Conservation (phyloP, 179 eudicot species). For the Sideroxylon spinosum region DNA sequence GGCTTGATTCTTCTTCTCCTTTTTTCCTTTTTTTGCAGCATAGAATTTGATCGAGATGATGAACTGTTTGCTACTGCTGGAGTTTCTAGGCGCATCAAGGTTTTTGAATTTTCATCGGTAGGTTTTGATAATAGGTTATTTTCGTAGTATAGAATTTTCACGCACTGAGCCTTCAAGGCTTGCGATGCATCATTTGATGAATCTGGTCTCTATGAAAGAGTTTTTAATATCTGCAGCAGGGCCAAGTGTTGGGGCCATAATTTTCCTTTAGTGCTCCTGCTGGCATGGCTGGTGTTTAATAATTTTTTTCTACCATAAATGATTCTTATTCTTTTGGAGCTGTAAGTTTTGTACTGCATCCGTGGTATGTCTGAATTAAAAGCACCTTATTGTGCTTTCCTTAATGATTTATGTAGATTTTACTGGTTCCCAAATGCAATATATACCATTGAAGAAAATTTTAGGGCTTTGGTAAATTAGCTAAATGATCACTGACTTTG, state of each 20-base stretch:
- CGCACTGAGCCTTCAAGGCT: too few relatives aligned
- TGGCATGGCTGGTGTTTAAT: neutral
- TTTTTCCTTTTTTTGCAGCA: slow-evolving; percentile 45
- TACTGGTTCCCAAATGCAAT: slow-evolving; percentile 2
- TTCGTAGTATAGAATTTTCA: neutral
- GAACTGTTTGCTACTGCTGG: slow-evolving; percentile 96
- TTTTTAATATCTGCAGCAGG: neutral
- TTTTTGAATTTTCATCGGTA: slow-evolving; percentile 75
- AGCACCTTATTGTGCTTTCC: neutral
- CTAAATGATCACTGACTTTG: neutral
- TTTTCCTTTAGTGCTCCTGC: neutral
- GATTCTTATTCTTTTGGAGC: neutral
- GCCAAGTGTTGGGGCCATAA: neutral
- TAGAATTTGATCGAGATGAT: slow-evolving; percentile 87
- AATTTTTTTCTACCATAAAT: neutral
- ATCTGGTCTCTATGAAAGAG: neutral
- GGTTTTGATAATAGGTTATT: slow-evolving; percentile 13
- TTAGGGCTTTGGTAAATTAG: neutral
- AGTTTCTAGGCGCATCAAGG: slow-evolving; percentile 80
- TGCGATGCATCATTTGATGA: neutral
- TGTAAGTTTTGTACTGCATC: neutral
- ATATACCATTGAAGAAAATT: neutral
- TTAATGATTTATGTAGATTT: neutral
- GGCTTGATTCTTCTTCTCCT: neutral
- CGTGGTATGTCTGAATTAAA: neutral